Evolutionary conservation across 768 basidiomycete genomes (phyloP), one percentile per base, ranked within the genome.

Genomic region (Amanita pseudoporphyria): DNA sequence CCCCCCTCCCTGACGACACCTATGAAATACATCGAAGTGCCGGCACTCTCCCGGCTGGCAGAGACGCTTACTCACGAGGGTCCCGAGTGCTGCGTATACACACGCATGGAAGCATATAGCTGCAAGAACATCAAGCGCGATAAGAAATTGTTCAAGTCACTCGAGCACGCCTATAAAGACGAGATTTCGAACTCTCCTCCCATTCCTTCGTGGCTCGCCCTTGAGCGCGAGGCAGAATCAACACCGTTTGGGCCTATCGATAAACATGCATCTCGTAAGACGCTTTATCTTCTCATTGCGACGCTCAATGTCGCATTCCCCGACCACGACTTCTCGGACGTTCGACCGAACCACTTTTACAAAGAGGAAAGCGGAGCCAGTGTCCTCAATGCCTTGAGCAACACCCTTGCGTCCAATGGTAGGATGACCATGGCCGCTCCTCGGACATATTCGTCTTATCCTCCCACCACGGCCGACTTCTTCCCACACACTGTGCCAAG

Each of bases 101-200:
- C 90, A 39, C 80, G 92, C 56, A 84, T 98, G 66, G 95, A 97
- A 67, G 94, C 91, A 0, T 99, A 97, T 73, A 89, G 87, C 61
- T 93, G 91, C 78, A 99, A 99, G 78, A 85, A 93, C 67, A 86
- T 96, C 67, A 88, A 90, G 58, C 85, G 88, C 60, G 96, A 99
- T 76, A 91, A 93, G 79, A 89, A 87, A 64, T 84, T 97, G 65
- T 92, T 92, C 77, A 91, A 88, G 62, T 73, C 82, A 9, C 83
- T 98, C 70, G 94, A 98, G 64, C 77, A 79, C 58, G 83, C 85
- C 26, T 92, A 97, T 71, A 74, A 80, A 52, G 82, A 85, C 55
- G 85, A 89, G 43, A 67, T 88, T 18, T 87, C 82, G 5, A 76
- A 82, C 62, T 93, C 90, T 2, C 88, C 90, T 1, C 91, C 92